Evolutionary conservation across 768 basidiomycete genomes (phyloP).

Genomic region (Leccinum subgranulosum): DNA sequence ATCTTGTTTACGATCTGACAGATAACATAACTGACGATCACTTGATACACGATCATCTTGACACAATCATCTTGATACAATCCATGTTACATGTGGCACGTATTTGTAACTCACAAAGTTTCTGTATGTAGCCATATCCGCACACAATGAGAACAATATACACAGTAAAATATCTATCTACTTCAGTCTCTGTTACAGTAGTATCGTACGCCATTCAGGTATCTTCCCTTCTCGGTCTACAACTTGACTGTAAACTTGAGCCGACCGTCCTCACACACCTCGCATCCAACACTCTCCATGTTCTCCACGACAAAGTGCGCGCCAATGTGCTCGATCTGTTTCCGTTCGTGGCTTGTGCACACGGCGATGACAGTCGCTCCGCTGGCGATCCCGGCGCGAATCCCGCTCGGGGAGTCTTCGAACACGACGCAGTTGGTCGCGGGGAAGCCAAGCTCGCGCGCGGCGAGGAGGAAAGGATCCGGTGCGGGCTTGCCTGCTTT

Average conservation of each 20-base stretch:
- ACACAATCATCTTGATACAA: not conserved
- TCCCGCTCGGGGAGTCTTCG: slow-evolving; percentile 68
- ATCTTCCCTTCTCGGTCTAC: not conserved
- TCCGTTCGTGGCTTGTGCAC: slow-evolving; percentile 67
- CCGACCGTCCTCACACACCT: slow-evolving; percentile 37
- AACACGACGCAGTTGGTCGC: slow-evolving; percentile 69
- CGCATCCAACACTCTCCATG: slow-evolving; percentile 48
- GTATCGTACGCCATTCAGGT: not conserved
- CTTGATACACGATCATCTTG: not conserved
- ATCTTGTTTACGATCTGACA: not conserved
- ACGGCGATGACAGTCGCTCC: slow-evolving; percentile 73
- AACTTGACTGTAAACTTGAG: slow-evolving; percentile 43
- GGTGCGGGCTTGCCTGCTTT: slow-evolving; percentile 63
- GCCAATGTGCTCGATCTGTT: slow-evolving; percentile 51
- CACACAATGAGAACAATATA: not conserved
- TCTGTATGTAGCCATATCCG: slow-evolving; percentile 1
- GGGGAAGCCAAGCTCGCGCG: slow-evolving; percentile 52
- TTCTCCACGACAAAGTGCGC: slow-evolving; percentile 56
- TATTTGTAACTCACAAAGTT: not conserved
- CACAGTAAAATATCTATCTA: not conserved
- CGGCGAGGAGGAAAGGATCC: slow-evolving; percentile 63
- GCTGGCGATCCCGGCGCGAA: slow-evolving; percentile 67
- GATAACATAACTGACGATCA: not conserved
- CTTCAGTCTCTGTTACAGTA: not conserved
- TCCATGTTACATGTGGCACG: not conserved